Base-by-base conservation (phyloP, 1,284 basidiomycete species). In the Phellopilus nigrolimitatus region DNA sequence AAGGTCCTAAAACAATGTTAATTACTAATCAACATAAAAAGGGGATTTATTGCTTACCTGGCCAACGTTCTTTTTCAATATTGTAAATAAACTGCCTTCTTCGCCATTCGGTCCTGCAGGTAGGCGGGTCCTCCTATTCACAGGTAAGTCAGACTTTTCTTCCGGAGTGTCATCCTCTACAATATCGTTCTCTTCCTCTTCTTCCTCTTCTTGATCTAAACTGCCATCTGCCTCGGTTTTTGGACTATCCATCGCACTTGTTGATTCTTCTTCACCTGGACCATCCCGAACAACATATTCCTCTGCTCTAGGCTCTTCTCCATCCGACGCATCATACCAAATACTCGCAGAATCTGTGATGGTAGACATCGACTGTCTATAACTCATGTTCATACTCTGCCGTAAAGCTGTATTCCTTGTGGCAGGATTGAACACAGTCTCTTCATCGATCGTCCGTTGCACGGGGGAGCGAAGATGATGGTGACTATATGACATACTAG, bases 1-100 rank as follows among this genome's bases (percentile, higher is more conserved):
- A n/a, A 94, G 70, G 66, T 94, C 91, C 90, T 92, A 49, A 31
- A 44, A 19, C n/a, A 25, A 39, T 19, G 43, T 41, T 37, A 13
- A 39, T 12, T 8, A 21, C n/a, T 25, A 15, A 49, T 21, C 15
- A 6, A 36, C 33, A 46, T 25, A 30, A 17, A 44, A 36, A 21
- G 21, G 8, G 3, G 7, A 37, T 37, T 8, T 17, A 37, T n/a
- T 30, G 49, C 65, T 51, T 56, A 88, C 89, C 74, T 93, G 94
- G 51, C 91, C 91, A 43, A 97, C 87, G 62, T 93, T 95, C 71
- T 94, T 95, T 71, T 92, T 92, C 47, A 97, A 68, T 53, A 95
- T 82, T 1, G 84, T 71, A 61, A 95, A 91, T 37, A 97, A 69
- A 58, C 88, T 92, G 3, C 91, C 88, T 69, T 97, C 93, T 53